Evolutionary conservation across 768 basidiomycete species (phyloP), one percentile per base, ranked within the genome.

Genomic region (Lactifluus volemus): DNA sequence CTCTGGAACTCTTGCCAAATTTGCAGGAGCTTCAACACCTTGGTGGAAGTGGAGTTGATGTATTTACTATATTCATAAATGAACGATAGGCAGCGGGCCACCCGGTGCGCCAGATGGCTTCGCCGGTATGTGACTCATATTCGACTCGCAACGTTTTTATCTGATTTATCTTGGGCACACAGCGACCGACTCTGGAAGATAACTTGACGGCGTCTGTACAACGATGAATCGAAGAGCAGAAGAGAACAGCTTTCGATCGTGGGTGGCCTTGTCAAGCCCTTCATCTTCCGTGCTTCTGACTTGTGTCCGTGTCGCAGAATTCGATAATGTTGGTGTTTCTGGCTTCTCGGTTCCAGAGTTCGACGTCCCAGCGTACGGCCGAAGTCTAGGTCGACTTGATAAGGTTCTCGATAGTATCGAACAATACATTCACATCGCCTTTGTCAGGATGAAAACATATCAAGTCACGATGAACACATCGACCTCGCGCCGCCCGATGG

Each of bases 151-250:
- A 9, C 32, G 32, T 9, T 34, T 34, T 9, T 6, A 9, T 34
- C 32, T 34, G 32, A 34, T 9, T 9, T 34, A 9, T 34, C 32
- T 9, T 6, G 32, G 32, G 25, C 25, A 44, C 51, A n/a, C 55
- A 44, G 29, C 49, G 29, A 3, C 55, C 45, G 19, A 57, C 36
- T 1, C 6, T 9, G 21, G 55, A 62, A 11, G 61, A 62, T 4
- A 0, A 48, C 2, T 0, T 4, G 32, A 9, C 9, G 0, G 6
- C 4, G 7, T 2, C 2, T 44, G 61, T 52, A 10, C 58, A 58
- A 51, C 51, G 56, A 58, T 53, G 56, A 55, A 30, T 62, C 12
- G 56, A 58, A 0, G 61, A 62, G 10, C 51, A 36, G 39, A 62
- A 53, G 32, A 53, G 51, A 44, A 11, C 9, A 4, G 56, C 56